A percentile compares a stretch with the other conserved stretches of the same genome.
Conservation (phyloP, 108 stramenopile genomes). For the Skeletonema menzelii region DNA sequence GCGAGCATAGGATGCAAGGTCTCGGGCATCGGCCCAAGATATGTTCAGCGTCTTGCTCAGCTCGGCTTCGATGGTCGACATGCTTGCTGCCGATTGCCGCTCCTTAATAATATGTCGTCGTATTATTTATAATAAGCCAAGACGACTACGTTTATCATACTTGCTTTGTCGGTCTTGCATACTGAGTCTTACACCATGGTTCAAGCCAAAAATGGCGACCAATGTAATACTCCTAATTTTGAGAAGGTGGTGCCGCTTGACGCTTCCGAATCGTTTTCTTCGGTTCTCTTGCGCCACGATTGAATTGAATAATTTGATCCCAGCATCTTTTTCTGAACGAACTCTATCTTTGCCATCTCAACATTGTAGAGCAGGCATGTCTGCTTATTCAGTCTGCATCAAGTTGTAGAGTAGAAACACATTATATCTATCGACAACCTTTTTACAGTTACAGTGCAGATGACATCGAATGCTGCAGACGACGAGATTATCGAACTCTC, state of each 20-base stretch:
- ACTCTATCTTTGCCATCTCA: no score
- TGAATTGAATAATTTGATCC: background rate
- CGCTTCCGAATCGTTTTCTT: no score
- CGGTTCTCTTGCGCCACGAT: background rate
- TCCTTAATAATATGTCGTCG: background rate
- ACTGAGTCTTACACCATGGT: background rate
- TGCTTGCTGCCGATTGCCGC: background rate
- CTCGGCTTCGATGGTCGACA: background rate
- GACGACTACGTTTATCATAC: background rate
- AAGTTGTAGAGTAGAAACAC: background rate
- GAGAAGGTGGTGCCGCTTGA: no score
- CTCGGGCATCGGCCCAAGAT: background rate
- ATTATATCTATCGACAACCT: background rate
- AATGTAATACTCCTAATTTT: no score
- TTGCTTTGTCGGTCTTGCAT: background rate
- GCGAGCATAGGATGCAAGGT: background rate
- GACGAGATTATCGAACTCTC: background rate
- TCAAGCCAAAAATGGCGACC: no score
- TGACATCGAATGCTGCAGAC: background rate
- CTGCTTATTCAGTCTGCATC: background rate
- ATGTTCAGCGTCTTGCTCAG: background rate
- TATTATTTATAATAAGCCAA: no score
- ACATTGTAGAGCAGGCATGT: no score
- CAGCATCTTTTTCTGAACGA: no score
- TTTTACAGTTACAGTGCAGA: background rate